Evolutionary conservation across 1,284 basidiomycete species (phyloP), one percentile per base, ranked within the genome.

Genomic region (Exsudoporus floridanus): DNA sequence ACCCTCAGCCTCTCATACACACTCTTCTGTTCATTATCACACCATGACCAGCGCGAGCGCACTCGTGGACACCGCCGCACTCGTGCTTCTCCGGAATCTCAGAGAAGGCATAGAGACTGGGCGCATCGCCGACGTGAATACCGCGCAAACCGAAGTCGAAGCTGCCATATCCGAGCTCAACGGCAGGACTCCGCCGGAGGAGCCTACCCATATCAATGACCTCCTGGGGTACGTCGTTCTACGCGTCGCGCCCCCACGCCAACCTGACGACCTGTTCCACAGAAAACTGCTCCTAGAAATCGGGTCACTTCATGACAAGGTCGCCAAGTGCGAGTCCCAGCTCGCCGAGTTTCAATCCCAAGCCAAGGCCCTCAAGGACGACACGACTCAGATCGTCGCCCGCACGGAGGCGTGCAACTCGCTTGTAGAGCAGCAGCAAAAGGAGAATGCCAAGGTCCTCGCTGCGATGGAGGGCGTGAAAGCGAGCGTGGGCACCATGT

Each of bases 241-340:
- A 1, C 21, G 35, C 8, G 9, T n/a, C 46, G 2, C 30, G 13
- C 7, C 5, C 36, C 21, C 6, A 3, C 10, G 4, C 45, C 27
- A 5, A 33, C 33, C 36, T 61, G 33, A 66, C 2, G 8, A 33
- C n/a, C 9, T 19, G 28, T 18, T 16, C 30, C 8, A 5, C 28
- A 63, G 61, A 18, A 47, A 43, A 12, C 19, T 66, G 1, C 8
- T 43, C 41, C 5, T 52, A 5, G 58, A 67, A 41, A 8, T 63
- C 14, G 34, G 19, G 7, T 52, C 43, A 2, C 49, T 63, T n/a
- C 31, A 27, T 1, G 45, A 59, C 9, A 39, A 49, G 3, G 39
- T 61, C 13, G 18, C 46, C 1, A 47, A 35, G 23, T 66, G 52
- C 47, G 53, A 63, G 44, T 34, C 43, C 1, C 47, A 53, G 45